phyloP scores from a whole-genome alignment of 495 filamentous ascomycete species.

The Jackrogersella multiformis region DNA sequence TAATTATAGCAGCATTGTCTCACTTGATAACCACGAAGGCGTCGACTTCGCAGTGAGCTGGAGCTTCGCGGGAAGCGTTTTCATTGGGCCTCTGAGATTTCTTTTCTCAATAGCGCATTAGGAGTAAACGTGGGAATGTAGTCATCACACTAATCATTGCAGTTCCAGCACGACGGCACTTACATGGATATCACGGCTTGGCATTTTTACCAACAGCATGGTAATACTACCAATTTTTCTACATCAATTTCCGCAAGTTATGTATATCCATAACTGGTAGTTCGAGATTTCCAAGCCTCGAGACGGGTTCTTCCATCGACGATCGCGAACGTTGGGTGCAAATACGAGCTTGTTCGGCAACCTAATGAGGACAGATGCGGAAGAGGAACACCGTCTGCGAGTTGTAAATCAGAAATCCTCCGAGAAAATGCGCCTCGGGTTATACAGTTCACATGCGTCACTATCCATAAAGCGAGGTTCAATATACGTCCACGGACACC shows the following conservation, averaged over 20 bases:
- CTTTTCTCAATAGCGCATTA: constrained; percentile 8
- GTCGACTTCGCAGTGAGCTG: constrained; percentile 7
- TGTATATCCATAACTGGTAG: not conserved
- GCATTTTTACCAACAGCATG: not conserved
- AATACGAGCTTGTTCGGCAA: not conserved
- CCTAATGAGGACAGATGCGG: constrained; percentile 3
- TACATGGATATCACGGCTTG: constrained; percentile 6
- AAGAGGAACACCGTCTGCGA: not conserved
- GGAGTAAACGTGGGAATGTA: constrained; percentile 10
- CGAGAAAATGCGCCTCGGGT: not conserved
- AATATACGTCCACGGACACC: not conserved
- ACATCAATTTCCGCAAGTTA: constrained; percentile 1
- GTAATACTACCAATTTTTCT: not conserved
- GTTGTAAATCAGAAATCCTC: not conserved
- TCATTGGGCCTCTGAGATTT: not conserved
- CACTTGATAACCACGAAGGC: not conserved
- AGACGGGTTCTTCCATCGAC: not conserved
- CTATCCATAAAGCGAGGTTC: not conserved
- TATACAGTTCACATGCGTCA: not conserved
- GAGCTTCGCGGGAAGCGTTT: constrained; percentile 1
- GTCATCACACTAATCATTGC: not conserved
- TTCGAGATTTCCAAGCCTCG: not conserved
- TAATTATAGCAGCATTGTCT: constrained; percentile 22
- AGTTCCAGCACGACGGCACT: constrained; percentile 13
- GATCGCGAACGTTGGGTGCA: not conserved